These are phyloP conservation scores for Tricholoma flavovirens DNA, from an alignment of 768 basidiomycete species.

Conservation along the genomic window DNA sequence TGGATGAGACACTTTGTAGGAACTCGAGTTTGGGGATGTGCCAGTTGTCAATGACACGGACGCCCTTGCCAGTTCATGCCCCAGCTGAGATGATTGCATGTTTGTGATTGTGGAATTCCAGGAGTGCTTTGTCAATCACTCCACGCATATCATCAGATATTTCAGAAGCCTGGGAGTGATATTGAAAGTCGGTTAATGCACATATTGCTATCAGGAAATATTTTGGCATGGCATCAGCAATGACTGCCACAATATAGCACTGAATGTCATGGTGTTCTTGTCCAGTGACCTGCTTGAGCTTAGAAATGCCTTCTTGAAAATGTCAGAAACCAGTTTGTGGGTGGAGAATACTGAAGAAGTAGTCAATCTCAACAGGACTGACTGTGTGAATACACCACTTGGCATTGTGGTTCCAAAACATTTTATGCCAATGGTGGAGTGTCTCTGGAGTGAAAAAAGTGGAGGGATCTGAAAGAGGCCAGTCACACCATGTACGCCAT, in stretches of 20 bases:
- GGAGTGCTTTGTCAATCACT: not conserved
- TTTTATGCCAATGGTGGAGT: constrained; percentile 32
- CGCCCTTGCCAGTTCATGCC: too few relatives aligned
- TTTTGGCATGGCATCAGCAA: constrained; percentile 25
- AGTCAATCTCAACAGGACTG: constrained; percentile 27
- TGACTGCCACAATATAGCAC: constrained; percentile 28
- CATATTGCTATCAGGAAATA: constrained; percentile 27
- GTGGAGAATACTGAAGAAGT: constrained; percentile 30
- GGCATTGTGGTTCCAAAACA: constrained; percentile 33
- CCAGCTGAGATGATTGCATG: too few relatives aligned
- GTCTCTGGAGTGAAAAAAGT: constrained; percentile 30
- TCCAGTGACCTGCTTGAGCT: too few relatives aligned
- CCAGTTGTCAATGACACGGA: too few relatives aligned
- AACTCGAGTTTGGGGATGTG: not conserved
- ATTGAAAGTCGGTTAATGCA: not conserved
- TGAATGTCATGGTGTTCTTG: too few relatives aligned
- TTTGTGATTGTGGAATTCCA: not conserved
- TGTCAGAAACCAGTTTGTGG: constrained; percentile 28
- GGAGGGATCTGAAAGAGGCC: constrained; percentile 26
- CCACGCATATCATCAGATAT: not conserved
- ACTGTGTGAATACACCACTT: constrained; percentile 33
- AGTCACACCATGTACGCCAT: constrained; percentile 32
- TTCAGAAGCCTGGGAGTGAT: not conserved
- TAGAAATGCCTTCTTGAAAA: constrained; percentile 32
- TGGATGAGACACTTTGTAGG: too few relatives aligned